Evolutionary conservation across 2,329 filamentous ascomycete species (phyloP), one percentile per base, ranked within the genome.

Genomic region (Xylaria sp.): DNA sequence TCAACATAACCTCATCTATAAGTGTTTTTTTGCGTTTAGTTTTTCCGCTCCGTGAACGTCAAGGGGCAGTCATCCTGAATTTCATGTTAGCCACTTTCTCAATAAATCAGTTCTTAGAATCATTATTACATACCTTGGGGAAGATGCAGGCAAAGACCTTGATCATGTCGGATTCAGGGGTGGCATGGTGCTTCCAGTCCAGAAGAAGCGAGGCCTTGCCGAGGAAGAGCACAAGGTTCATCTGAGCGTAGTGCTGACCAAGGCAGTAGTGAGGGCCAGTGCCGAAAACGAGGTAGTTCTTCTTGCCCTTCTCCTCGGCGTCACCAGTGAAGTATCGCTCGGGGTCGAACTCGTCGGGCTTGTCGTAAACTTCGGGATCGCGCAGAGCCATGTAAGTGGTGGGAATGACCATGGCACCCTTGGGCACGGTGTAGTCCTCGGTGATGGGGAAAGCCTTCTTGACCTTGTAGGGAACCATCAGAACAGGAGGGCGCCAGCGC

Each of bases 111-210:
- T 54, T 16, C 9, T 30, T 5, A 54, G 13, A n/a, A 6, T 1
- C 4, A 37, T 3, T 5, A 6, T 46, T 55, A 78, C 87, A 75
- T 78, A 95, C 92, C 89, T 89, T 89, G 59, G 94, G 94, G 83
- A 99, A 99, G 68, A 99, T 96, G 34, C 92, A 97, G 47, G 94
- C 94, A 78, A 97, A 99, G 67, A 97, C 93, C 80, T 96, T 93
- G 76, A 99, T 97, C 76, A 96, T 88, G 78, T 99, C 94, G 0
- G 91, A 96, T 60, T 80, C 71, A 0, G 89, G 85, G 9, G 94
- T 97, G 16, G 91, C 77, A 73, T 91, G 86, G 75, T 99, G 94
- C 74, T 87, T 83, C 93, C 93, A 97, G 75, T 97, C 86, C 67
- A 97, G 80, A 72, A 87, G 80, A 74, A 96, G 81, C 65, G 90